Evolutionary conservation across 495 filamentous ascomycete genomes (phyloP), one percentile per base, ranked within the genome.

Genomic region (Extremus antarcticus): DNA sequence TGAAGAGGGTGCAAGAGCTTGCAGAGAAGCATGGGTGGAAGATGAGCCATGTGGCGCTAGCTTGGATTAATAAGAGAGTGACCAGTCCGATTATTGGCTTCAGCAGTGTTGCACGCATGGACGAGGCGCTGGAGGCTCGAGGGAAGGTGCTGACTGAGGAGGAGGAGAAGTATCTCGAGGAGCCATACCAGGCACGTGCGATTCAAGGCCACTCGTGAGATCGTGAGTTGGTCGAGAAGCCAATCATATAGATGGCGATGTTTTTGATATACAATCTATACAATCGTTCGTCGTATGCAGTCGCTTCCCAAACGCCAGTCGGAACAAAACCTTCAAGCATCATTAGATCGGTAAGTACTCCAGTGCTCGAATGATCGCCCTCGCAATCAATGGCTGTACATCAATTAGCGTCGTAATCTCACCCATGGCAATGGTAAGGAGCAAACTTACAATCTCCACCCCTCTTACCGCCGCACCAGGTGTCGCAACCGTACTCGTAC

Each of bases 31-130:
- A 53, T 11, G 53, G 49, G 1, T 45, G 48, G 39, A 54, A 22
- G 2, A 61, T 61, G 59, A 29, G 47, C 16, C 24, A 39, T 32
- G 54, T 57, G 10, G 59, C 59, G 16, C 29, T 49, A 24, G 59
- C 59, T 2, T 61, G 59, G 59, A 25, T 50, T 24, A 38, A 50
- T 16, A 35, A 50, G 46, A 25, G 45, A 20, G 29, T 48, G 17
- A 57, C 61, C 8, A 60, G 50, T 19, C 70, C 68, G 13, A 72
- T 71, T 45, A 66, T 72, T 47, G 70, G 70, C n/a, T 70, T 72
- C 40, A 47, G 35, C 16, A 62, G 53, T 39, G 55, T 62, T 19
- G 61, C 54, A 47, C 50, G 65, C 35, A 62, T 68, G 53, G 65
- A 66, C 35, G 63, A 68, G 47, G 63, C 65, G 38, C 25, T 60